Evolutionary conservation across 305 asterid genomes (phyloP).

Genomic region (Fraxinus baroniana): DNA sequence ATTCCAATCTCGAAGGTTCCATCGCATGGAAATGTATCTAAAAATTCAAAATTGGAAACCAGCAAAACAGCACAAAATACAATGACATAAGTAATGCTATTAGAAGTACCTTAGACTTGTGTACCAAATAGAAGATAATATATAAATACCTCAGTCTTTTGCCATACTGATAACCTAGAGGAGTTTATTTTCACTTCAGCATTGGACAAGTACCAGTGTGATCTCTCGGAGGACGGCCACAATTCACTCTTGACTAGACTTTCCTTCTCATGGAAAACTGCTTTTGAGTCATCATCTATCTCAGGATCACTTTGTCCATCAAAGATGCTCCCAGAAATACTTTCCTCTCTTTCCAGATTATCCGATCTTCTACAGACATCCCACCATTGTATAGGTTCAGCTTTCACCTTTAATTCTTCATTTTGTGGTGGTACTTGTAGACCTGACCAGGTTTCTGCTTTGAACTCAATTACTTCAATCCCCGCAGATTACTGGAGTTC

Average conservation of each 20-base stretch:
- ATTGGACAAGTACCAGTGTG: constrained; percentile 77
- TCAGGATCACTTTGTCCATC: constrained; percentile 49
- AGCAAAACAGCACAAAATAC: constrained; percentile 17
- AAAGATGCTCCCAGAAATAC: constrained; percentile 49
- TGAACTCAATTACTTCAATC: constrained; percentile 47
- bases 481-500: constrained; percentile 67
- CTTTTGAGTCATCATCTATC: constrained; percentile 42
- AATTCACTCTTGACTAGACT: constrained; percentile 39
- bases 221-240: constrained; percentile 52
- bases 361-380: constrained; percentile 96
- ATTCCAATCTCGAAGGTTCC: constrained; percentile 49
- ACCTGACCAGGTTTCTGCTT: constrained; percentile 44
- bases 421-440: constrained; percentile 56
- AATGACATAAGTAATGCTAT: constrained; percentile 9
- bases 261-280: constrained; percentile 39
- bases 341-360: constrained; percentile 89
- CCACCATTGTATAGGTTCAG: constrained; percentile 93
- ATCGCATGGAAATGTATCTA: constrained; percentile 76
- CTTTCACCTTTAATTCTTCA: constrained; percentile 78
- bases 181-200: constrained; percentile 96
- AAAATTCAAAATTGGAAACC: constrained; percentile 22
- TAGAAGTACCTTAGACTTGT: constrained; percentile 38
- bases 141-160: constrained; percentile 54
- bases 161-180: constrained; percentile 84
- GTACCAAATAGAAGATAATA: neutral